Base-by-base conservation (phyloP, 306 rosid species). In the Inga oerstediana region DNA sequence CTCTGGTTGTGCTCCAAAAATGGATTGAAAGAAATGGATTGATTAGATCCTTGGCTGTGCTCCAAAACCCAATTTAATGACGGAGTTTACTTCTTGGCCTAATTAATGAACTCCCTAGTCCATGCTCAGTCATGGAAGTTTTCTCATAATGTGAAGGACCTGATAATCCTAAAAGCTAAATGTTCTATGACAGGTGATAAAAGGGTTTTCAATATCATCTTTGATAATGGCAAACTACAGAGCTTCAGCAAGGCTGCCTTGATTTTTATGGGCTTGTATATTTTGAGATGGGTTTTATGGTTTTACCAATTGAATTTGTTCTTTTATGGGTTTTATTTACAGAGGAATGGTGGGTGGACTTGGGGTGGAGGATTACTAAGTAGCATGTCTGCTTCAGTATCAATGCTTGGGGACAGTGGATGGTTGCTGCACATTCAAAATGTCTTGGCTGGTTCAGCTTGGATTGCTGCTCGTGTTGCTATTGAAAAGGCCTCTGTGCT, bases 291-390 rank as follows among this genome's bases (percentile, higher is more conserved):
- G 71, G 32, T 48, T 82, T 72, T 54, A 44, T 13, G 71, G 24
- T 48, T 82, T 72, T 54, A 44, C 24, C 30, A 56, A 41, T 20
- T 71, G 51, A 69, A 71, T 37, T 12, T 41, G 35, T 70, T 11
- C 32, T 61, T 81, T 62, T 82, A 13, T 83, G 86, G 56, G 70
- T 65, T 85, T 49, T 81, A 56, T 85, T 80, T 76, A 96, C 75
- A 71, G 99, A 92, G 99, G 85, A 92, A 96, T 85, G 99, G 99
- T 76, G 99, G 94, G 64, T 94, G 94, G 87, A 96, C 90, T 45
- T 93, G 99, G 98, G 98, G 99, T 87, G 99, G 99, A 76, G 99
- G 99, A 64, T 92, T 94, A 81, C 92, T 96, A 59, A 93, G 98
- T 86, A 92, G 98, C 81, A 96, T 96, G 99, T 96, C 99, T 86